phyloP scores from a whole-genome alignment of 768 basidiomycete species.

The Tubosaeta sp. region DNA sequence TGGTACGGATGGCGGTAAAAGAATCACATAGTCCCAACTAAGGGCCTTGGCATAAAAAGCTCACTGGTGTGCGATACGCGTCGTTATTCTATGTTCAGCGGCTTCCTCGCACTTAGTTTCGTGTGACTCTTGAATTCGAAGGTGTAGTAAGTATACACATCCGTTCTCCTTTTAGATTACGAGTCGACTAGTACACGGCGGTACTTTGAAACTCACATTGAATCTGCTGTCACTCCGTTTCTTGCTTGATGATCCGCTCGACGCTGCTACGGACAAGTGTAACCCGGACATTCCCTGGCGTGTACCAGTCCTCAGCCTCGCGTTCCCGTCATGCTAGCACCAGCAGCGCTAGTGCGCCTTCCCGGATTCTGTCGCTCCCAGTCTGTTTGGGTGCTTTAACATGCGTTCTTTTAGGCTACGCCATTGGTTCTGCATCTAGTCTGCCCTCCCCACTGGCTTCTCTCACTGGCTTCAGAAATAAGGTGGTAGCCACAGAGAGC shows the following conservation, averaged over 20 bases:
- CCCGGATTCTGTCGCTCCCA: constrained; percentile 2
- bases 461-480: constrained; percentile 5
- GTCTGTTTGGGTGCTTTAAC: constrained; percentile 16
- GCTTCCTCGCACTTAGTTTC: too few relatives aligned
- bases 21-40: too few relatives aligned
- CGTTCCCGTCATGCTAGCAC: constrained; percentile 11
- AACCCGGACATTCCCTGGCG: background rate
- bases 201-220: too few relatives aligned
- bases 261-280: constrained; percentile 2
- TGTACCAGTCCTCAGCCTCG: background rate
- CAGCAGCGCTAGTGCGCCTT: background rate
- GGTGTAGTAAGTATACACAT: too few relatives aligned
- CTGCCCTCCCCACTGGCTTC: constrained; percentile 2
- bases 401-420: constrained; percentile 19
- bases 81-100: too few relatives aligned
- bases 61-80: too few relatives aligned
- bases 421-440: constrained; percentile 12
- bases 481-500: background rate
- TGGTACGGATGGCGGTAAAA: too few relatives aligned
- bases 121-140: too few relatives aligned
- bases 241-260: constrained; percentile 12
- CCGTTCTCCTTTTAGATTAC: too few relatives aligned
- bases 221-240: too few relatives aligned
- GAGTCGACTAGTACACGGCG: too few relatives aligned
- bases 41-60: too few relatives aligned